Conservation (phyloP, 805 yeast genomes). For the Phaffomyces thermotolerans region DNA sequence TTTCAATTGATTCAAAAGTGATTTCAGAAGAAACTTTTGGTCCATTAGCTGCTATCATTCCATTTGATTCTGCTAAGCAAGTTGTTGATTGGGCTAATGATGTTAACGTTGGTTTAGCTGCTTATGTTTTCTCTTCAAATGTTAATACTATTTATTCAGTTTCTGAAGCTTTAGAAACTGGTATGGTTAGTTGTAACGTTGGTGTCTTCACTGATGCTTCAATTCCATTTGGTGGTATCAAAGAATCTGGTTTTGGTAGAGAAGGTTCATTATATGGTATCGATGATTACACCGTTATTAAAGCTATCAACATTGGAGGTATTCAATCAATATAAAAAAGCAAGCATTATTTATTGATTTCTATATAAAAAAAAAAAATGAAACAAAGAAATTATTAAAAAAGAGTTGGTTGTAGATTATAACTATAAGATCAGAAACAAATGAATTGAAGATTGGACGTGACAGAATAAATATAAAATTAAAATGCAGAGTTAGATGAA, state of each 20-base stretch:
- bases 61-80: conserved; percentile 47
- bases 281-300: conserved; percentile 50
- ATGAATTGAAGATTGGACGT: neutral
- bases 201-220: conserved; percentile 51
- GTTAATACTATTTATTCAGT: conserved; percentile 43
- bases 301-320: conserved; percentile 44
- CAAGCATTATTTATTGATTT: neutral
- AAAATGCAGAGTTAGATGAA: neutral
- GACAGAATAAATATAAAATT: neutral
- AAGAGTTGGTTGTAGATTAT: neutral
- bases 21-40: conserved; percentile 58
- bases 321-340: conserved; percentile 6
- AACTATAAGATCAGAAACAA: too few species aligned
- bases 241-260: conserved; percentile 64
- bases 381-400: neutral
- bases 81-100: conserved; percentile 49
- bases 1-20: conserved; percentile 43
- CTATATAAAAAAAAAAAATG: neutral
- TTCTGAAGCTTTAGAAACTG: conserved; percentile 52
- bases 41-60: conserved; percentile 51
- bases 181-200: conserved; percentile 58
- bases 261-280: conserved; percentile 60
- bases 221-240: conserved; percentile 57
- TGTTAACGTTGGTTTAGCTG: conserved; percentile 49
- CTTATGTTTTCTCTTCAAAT: conserved; percentile 50